Conservation (phyloP, 352 stramenopile genomes). For the Plasmopara halstedii region DNA sequence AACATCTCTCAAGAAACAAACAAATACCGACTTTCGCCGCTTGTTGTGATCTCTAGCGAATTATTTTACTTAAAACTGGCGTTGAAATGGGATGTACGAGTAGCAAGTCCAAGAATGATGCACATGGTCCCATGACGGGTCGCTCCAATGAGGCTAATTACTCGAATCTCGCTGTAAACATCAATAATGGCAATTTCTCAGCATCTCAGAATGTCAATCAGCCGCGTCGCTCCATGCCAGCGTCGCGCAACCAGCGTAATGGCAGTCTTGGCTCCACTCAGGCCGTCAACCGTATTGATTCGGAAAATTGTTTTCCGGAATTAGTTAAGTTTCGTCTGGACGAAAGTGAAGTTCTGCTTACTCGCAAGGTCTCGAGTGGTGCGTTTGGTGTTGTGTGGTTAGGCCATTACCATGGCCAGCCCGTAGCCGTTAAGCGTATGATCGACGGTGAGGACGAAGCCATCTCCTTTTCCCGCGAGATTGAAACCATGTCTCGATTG, state of each 20-base stretch:
- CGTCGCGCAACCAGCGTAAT: constrained; percentile 11
- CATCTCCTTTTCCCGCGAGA: constrained; percentile 71
- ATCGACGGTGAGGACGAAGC: constrained; percentile 73
- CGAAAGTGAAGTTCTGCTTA: constrained; percentile 75
- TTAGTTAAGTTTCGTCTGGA: constrained; percentile 69
- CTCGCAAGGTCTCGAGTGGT: constrained; percentile 74
- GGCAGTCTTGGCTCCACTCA: constrained; percentile 8
- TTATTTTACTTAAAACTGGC: background rate
- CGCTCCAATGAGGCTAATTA: constrained; percentile 32
- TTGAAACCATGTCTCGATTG: constrained; percentile 77
- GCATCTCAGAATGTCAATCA: constrained; percentile 6
- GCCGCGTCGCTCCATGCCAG: constrained; percentile 5
- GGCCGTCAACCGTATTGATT: constrained; percentile 15
- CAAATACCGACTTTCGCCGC: background rate
- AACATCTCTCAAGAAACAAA: background rate
- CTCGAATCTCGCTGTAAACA: constrained; percentile 22
- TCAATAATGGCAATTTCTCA: constrained; percentile 26
- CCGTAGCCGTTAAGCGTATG: constrained; percentile 83
- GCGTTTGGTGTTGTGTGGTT: constrained; percentile 82
- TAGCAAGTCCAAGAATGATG: constrained; percentile 21
- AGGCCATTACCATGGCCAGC: constrained; percentile 80
- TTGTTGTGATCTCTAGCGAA: background rate
- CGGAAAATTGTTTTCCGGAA: constrained; percentile 64
- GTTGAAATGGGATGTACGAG: constrained; percentile 26
- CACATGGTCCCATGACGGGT: constrained; percentile 6